Evolutionary conservation across 129 eudicot genomes (phyloP), one percentile per base, ranked within the genome.

Genomic region (Ambrosia artemisiifolia): DNA sequence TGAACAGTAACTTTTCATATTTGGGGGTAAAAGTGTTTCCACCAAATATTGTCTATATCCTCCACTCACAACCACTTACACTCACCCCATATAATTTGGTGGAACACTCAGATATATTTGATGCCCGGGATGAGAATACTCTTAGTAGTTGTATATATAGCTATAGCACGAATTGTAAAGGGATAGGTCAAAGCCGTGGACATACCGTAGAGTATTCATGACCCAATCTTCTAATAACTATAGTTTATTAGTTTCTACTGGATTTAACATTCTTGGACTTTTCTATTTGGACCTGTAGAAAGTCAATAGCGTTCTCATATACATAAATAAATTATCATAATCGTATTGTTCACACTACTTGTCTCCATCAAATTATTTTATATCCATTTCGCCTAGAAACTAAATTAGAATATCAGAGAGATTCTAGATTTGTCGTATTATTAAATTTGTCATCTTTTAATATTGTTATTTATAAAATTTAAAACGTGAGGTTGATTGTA

Each of bases 171-270:
- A n/a, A 63, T n/a, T 35, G 28, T 63, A n/a, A 16, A 17, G 33
- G 33, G 11, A 5, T 50, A 69, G 36, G 74, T 69, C 74, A 69
- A 69, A 69, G 63, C 63, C 63, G 63, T 69, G 74, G 74, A 48
- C 59, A 68, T 19, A 55, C 61, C 61, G 61, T 55, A 49, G 12
- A 34, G 33, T n/a, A 14, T 32, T 30, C 62, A 11, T 20, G n/a
- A 48, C 30, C 8, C 17, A 17, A 57, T 55, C 57, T 72, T 61
- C 64, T n/a, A n/a, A n/a, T n/a, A n/a, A n/a, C n/a, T n/a, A n/a
- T n/a, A n/a, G n/a, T n/a, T n/a, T n/a, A n/a, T n/a, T n/a, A n/a
- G n/a, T n/a, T n/a, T n/a, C n/a, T n/a, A 24, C 28, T 24, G 28
- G 1, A 24, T 24, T 24, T 14, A 69, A 30, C 46, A n/a, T 9